A percentile compares a stretch with the other conserved stretches of the same genome.
phyloP scores from a whole-genome alignment of 2,329 filamentous ascomycete genomes.

The Penicillium psychrosexuale region DNA sequence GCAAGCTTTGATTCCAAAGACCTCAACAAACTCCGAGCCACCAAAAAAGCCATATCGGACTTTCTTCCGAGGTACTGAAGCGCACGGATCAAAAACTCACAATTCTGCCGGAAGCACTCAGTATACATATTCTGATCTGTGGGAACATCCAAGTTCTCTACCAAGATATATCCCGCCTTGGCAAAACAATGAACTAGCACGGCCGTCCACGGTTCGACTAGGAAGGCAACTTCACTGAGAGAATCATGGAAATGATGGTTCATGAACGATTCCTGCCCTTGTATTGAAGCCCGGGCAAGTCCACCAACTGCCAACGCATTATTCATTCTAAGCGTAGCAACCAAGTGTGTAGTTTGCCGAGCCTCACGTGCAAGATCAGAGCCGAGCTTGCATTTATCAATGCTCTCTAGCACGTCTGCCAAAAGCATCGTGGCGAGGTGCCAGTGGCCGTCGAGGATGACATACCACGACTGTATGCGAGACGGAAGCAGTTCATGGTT shows the following conservation, averaged over 20 bases:
- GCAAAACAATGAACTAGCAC: slow-evolving; percentile 55
- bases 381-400: slow-evolving; percentile 41
- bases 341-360: slow-evolving; percentile 33
- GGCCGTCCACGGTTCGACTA: slow-evolving; percentile 60
- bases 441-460: slow-evolving; percentile 58
- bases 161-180: slow-evolving; percentile 44
- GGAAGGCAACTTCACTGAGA: slow-evolving; percentile 53
- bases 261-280: slow-evolving; percentile 22
- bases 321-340: slow-evolving; percentile 42
- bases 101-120: slow-evolving; percentile 27
- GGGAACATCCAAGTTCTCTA: slow-evolving; percentile 29
- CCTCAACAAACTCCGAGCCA: slow-evolving; percentile 39
- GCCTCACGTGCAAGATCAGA: slow-evolving; percentile 21
- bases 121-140: not conserved
- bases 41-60: slow-evolving; percentile 51
- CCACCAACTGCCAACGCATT: slow-evolving; percentile 50
- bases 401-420: slow-evolving; percentile 52
- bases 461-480: slow-evolving; percentile 59
- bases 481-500: slow-evolving; percentile 51
- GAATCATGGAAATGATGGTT: slow-evolving; percentile 50
- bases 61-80: slow-evolving; percentile 56
- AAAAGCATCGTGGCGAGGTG: slow-evolving; percentile 56
- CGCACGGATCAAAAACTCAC: slow-evolving; percentile 51
- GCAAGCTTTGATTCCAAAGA: slow-evolving; percentile 23
- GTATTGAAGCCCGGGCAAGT: slow-evolving; percentile 49